phyloP scores from a whole-genome alignment of 305 asterid genomes.

The Petunia hybrid region DNA sequence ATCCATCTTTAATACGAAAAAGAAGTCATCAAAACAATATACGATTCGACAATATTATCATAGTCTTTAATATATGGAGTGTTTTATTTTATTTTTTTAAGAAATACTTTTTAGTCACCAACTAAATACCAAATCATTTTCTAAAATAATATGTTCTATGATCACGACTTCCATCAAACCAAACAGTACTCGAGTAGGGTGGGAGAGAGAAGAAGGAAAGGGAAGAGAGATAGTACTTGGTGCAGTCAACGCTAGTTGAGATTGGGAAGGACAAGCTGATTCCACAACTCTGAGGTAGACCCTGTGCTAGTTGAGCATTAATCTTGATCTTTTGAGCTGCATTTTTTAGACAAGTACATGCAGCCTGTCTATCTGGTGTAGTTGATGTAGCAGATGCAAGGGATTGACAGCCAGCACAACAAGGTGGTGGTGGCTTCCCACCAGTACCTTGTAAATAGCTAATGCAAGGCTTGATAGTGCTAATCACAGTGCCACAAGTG shows the following conservation, averaged over 20 bases:
- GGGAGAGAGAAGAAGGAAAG: background rate
- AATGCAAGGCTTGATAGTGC: conserved; percentile 58
- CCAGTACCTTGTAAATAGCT: conserved; percentile 58
- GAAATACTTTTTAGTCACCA: too few species aligned
- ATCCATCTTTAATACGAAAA: too few species aligned
- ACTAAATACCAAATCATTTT: too few species aligned
- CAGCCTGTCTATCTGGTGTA: conserved; percentile 59
- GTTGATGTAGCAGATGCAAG: conserved; percentile 52
- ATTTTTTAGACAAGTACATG: conserved; percentile 67
- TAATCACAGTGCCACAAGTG: conserved; percentile 62
- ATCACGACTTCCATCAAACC: too few species aligned
- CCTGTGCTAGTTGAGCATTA: conserved; percentile 54
- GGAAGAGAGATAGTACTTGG: conserved; percentile 50
- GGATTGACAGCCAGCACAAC: conserved; percentile 49
- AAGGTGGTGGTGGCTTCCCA: conserved; percentile 56
- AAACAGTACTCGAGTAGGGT: too few species aligned
- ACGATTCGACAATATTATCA: too few species aligned
- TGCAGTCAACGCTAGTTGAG: conserved; percentile 65
- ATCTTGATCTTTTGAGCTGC: conserved; percentile 48
- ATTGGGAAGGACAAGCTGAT: conserved; percentile 54
- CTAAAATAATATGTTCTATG: too few species aligned
- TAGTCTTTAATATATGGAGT: too few species aligned
- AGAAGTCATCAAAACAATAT: too few species aligned
- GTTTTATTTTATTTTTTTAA: too few species aligned
- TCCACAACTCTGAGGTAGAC: conserved; percentile 68